These are phyloP conservation scores for Phytophthora tubulina DNA, from an alignment of 352 stramenopile genomes.

Conservation along the genomic window DNA sequence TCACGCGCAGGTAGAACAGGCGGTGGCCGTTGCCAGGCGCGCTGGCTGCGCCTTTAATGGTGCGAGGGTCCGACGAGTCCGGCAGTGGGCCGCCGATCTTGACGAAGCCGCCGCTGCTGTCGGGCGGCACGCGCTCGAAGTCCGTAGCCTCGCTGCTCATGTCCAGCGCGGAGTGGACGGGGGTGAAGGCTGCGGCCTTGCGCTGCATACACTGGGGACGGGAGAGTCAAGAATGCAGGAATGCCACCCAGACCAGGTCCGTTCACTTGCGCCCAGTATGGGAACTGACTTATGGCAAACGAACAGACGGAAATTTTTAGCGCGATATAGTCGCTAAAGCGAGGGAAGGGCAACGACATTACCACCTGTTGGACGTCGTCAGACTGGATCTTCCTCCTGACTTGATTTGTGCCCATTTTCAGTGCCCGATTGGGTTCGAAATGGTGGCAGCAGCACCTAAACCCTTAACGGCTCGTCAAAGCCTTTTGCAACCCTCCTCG, in stretches of 20 bases:
- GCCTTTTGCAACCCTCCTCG: no score
- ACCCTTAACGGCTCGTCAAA: no score
- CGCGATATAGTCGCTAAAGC: conserved; percentile 11
- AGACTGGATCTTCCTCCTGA: conserved; percentile 32
- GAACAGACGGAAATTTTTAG: no score
- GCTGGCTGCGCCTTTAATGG: conserved; percentile 61
- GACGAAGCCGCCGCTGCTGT: conserved; percentile 64
- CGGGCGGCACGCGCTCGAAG: conserved; percentile 68
- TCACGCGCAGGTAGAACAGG: conserved; percentile 84
- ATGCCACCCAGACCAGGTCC: conserved; percentile 13
- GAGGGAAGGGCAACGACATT: neutral
- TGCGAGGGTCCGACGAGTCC: conserved; percentile 74
- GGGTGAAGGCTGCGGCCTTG: conserved; percentile 38
- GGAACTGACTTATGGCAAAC: conserved; percentile 36
- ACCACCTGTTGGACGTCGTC: conserved; percentile 28
- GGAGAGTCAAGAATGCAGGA: conserved; percentile 25
- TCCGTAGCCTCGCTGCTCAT: conserved; percentile 56
- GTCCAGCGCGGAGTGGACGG: conserved; percentile 37
- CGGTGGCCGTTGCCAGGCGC: conserved; percentile 60
- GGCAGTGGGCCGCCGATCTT: conserved; percentile 84
- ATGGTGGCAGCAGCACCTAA: neutral
- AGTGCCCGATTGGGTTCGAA: conserved; percentile 1
- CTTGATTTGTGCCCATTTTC: conserved; percentile 5
- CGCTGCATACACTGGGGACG: conserved; percentile 36
- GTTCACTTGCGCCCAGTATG: conserved; percentile 33